Evolutionary conservation across 495 filamentous ascomycete genomes (phyloP).

Genomic region (Annulohypoxylon bovei): DNA sequence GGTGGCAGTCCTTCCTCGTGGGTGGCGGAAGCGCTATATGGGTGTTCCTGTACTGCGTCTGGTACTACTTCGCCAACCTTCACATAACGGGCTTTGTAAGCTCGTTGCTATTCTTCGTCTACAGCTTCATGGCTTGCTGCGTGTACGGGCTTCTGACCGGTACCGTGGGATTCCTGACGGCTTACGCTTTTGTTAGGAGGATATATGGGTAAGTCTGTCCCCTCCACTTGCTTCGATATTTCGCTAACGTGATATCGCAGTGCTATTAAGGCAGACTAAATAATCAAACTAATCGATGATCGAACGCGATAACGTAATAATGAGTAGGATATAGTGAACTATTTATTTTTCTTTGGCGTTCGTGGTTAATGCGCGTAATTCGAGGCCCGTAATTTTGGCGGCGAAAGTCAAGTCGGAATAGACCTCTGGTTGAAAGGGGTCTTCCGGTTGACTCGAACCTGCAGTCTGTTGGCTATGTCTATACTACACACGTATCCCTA

Average conservation of each 20-base stretch:
- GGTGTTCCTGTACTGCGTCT: conserved; percentile 87
- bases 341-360: conserved; percentile 18
- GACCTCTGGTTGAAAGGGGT: background rate
- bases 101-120: conserved; percentile 86
- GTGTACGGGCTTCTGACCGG: conserved; percentile 87
- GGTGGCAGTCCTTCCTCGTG: conserved; percentile 91
- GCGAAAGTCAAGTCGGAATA: background rate
- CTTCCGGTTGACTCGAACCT: background rate
- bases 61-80: conserved; percentile 86
- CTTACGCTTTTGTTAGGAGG: conserved; percentile 87
- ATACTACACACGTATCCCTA: background rate
- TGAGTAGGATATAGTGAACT: conserved; percentile 28
- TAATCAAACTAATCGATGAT: conserved; percentile 29
- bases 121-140: conserved; percentile 78
- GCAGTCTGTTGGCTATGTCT: background rate
- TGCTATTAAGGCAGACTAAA: conserved; percentile 50
- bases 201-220: conserved; percentile 77
- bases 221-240: background rate
- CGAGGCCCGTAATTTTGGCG: background rate
- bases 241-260: conserved; percentile 36
- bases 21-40: conserved; percentile 83
- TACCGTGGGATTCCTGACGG: conserved; percentile 87
- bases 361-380: background rate
- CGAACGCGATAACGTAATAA: conserved; percentile 33
- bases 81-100: conserved; percentile 86